Evolutionary conservation across 257 asterid genomes (phyloP).

Genomic region (Leptodermis oblonga): DNA sequence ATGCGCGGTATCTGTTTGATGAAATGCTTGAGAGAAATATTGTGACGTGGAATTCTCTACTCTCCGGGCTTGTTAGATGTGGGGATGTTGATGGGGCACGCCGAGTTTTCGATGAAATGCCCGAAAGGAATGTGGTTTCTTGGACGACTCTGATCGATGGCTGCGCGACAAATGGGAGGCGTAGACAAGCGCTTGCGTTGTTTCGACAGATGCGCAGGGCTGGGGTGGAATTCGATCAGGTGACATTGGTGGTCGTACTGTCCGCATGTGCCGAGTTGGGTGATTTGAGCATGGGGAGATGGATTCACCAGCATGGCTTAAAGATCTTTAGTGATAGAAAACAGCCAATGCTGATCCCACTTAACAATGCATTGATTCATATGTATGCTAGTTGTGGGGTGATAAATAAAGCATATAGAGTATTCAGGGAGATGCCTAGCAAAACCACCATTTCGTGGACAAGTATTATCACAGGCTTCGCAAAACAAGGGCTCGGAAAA

Average conservation of each 20-base stretch:
- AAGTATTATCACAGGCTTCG: conserved; percentile 65
- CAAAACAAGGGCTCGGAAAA: conserved; percentile 65
- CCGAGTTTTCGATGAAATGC: conserved; percentile 49
- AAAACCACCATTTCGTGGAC: conserved; percentile 72
- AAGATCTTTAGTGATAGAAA: conserved; percentile 25
- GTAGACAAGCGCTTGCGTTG: conserved; percentile 48
- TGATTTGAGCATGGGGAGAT: conserved; percentile 51
- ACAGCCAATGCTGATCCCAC: conserved; percentile 33
- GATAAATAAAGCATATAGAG: conserved; percentile 45
- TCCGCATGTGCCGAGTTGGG: conserved; percentile 79
- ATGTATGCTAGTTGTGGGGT: conserved; percentile 88
- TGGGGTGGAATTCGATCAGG: conserved; percentile 59
- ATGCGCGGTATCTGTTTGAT: conserved; percentile 52
- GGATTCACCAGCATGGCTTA: conserved; percentile 50
- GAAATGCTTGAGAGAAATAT: conserved; percentile 58
- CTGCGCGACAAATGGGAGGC: conserved; percentile 52
- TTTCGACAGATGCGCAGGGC: conserved; percentile 45
- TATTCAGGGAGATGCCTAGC: conserved; percentile 45
- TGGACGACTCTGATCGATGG: conserved; percentile 91
- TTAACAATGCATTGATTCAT: conserved; percentile 64
- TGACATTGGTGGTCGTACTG: conserved; percentile 57
- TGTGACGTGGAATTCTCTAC: conserved; percentile 75
- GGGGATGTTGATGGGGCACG: conserved; percentile 49
- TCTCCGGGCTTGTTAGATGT: conserved; percentile 46
- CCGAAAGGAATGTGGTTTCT: conserved; percentile 60